phyloP scores from a whole-genome alignment of 306 rosid genomes.

The Acacia confusa region DNA sequence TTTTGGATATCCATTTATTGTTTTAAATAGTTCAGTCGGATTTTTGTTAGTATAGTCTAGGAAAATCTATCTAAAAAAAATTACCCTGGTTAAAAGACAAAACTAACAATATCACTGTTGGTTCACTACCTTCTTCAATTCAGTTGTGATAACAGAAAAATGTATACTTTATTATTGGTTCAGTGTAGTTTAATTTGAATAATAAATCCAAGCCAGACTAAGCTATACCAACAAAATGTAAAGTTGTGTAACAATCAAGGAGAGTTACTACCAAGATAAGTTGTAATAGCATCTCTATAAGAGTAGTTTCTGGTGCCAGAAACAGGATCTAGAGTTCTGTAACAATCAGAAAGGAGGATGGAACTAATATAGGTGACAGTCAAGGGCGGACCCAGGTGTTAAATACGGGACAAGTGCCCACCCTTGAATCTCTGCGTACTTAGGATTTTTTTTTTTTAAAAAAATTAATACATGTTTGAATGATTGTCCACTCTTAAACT shows the following conservation, averaged over 20 bases:
- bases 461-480: too few relatives aligned
- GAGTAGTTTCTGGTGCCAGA: conserved; percentile 56
- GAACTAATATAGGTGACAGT: conserved; percentile 44
- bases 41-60: not conserved
- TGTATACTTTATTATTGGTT: not conserved
- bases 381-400: too few relatives aligned
- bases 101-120: not conserved
- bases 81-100: not conserved
- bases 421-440: too few relatives aligned
- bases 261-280: conserved; percentile 48
- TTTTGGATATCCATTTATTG: too few relatives aligned
- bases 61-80: not conserved
- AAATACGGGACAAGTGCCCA: too few relatives aligned
- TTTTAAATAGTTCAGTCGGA: not conserved
- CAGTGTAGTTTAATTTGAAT: not conserved
- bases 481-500: too few relatives aligned
- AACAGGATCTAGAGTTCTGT: conserved; percentile 55
- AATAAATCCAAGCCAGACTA: not conserved
- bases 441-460: too few relatives aligned
- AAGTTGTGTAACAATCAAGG: not conserved
- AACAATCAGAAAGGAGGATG: conserved; percentile 58
- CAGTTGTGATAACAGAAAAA: not conserved
- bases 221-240: too few relatives aligned
- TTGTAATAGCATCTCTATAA: conserved; percentile 57
- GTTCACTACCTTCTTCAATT: not conserved